phyloP scores from a whole-genome alignment of 2,329 filamentous ascomycete genomes.

The Fusarium setosum region DNA sequence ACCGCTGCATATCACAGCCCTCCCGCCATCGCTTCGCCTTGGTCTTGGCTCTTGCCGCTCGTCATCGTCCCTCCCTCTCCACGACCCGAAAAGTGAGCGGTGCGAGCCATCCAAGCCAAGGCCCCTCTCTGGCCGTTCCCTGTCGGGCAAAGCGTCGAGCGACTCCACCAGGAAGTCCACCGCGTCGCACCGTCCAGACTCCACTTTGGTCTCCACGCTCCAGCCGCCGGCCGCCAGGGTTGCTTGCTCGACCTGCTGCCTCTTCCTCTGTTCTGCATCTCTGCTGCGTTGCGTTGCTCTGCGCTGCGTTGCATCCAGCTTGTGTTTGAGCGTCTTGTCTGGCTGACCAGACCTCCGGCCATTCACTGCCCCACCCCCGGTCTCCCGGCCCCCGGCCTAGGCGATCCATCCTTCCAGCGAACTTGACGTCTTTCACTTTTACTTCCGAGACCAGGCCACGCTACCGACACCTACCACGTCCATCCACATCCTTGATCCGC shows the following conservation, averaged over 20 bases:
- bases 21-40: conserved; percentile 21
- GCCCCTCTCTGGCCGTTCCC: conserved; percentile 31
- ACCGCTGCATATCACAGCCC: background rate
- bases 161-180: conserved; percentile 34
- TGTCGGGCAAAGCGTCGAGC: conserved; percentile 39
- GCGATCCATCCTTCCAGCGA: conserved; percentile 40
- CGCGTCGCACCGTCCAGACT: conserved; percentile 28
- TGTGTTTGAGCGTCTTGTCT: conserved; percentile 40
- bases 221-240: conserved; percentile 31
- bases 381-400: conserved; percentile 41
- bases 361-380: conserved; percentile 42
- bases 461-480: conserved; percentile 21
- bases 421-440: conserved; percentile 46
- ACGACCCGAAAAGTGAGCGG: conserved; percentile 18
- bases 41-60: conserved; percentile 24
- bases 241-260: conserved; percentile 21
- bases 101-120: conserved; percentile 19
- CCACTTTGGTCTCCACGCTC: conserved; percentile 37
- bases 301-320: conserved; percentile 32
- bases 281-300: conserved; percentile 15
- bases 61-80: conserved; percentile 21
- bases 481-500: conserved; percentile 31
- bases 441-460: conserved; percentile 40
- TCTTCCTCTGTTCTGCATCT: background rate
- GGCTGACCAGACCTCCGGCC: conserved; percentile 35